These are phyloP conservation scores for Penicillium parvum DNA, from an alignment of 495 filamentous ascomycete species.

Conservation along the genomic window DNA sequence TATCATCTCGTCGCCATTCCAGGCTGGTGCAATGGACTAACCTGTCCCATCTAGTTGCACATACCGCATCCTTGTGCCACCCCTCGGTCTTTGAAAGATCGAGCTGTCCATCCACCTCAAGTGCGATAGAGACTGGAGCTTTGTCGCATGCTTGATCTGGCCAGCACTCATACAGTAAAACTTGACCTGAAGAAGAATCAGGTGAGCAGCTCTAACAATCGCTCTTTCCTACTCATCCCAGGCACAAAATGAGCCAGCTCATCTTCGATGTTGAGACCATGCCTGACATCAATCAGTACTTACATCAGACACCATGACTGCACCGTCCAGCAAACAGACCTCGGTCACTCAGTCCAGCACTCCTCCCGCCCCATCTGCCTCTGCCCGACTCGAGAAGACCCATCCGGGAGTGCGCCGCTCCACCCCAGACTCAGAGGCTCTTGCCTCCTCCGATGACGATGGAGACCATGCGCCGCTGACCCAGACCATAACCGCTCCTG, in stretches of 20 bases:
- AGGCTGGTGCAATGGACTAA: too few relatives aligned
- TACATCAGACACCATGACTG: constrained; percentile 30
- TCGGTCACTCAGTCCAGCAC: constrained; percentile 20
- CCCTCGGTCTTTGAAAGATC: constrained; percentile 13
- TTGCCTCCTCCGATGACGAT: constrained; percentile 92
- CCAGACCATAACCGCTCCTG: constrained; percentile 32
- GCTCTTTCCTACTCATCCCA: too few relatives aligned
- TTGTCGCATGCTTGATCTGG: constrained; percentile 7
- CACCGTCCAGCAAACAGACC: constrained; percentile 30
- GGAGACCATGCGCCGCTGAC: constrained; percentile 46
- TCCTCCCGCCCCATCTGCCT: constrained; percentile 33
- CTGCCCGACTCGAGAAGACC: constrained; percentile 66
- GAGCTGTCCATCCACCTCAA: constrained; percentile 5
- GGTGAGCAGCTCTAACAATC: too few relatives aligned
- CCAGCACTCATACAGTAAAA: too few relatives aligned
- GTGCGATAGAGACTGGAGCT: constrained; percentile 21
- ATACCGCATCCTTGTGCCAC: constrained; percentile 14
- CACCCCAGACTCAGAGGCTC: constrained; percentile 87
- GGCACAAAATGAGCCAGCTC: too few relatives aligned
- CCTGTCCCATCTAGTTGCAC: constrained; percentile 12
- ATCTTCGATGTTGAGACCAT: too few relatives aligned
- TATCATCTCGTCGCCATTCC: too few relatives aligned
- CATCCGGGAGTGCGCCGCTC: constrained; percentile 64
- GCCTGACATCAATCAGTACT: too few relatives aligned
- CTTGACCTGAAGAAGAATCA: too few relatives aligned